phyloP scores from a whole-genome alignment of 768 basidiomycete genomes.

The Phylloporus scabripes region DNA sequence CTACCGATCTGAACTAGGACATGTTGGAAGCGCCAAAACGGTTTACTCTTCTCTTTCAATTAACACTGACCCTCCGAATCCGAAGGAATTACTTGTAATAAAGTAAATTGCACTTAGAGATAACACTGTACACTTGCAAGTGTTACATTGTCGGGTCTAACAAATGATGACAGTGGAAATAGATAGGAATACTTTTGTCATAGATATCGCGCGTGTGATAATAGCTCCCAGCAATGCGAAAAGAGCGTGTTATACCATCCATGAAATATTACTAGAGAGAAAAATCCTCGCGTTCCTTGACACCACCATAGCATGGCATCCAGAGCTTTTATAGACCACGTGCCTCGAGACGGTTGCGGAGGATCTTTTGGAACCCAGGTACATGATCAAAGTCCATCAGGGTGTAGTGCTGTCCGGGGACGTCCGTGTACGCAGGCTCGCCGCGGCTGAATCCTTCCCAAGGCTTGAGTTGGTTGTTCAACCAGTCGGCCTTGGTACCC shows the following conservation, averaged over 20 bases:
- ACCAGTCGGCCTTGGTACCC: conserved; percentile 26
- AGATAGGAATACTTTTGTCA: neutral
- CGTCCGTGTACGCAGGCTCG: conserved; percentile 21
- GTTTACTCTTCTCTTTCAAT: no score
- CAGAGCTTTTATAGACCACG: conserved; percentile 16
- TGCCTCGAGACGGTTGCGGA: conserved; percentile 21
- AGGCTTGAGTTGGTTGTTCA: conserved; percentile 26
- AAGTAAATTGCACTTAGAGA: neutral
- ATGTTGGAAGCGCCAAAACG: no score
- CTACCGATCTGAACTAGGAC: no score
- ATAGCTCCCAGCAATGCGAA: neutral
- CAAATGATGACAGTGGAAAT: neutral
- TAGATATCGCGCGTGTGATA: neutral
- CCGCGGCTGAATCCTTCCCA: conserved; percentile 21
- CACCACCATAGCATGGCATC: neutral
- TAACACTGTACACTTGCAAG: neutral
- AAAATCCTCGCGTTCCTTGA: neutral
- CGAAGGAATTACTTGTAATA: neutral
- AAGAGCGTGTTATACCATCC: neutral
- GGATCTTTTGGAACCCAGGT: conserved; percentile 26
- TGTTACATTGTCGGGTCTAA: neutral
- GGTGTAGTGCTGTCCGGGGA: conserved; percentile 27
- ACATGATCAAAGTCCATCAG: conserved; percentile 31
- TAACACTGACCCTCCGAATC: no score
- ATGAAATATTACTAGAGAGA: neutral